Evolutionary conservation across 331 rosid species (phyloP).

Genomic region (Pyracantha coccinea): DNA sequence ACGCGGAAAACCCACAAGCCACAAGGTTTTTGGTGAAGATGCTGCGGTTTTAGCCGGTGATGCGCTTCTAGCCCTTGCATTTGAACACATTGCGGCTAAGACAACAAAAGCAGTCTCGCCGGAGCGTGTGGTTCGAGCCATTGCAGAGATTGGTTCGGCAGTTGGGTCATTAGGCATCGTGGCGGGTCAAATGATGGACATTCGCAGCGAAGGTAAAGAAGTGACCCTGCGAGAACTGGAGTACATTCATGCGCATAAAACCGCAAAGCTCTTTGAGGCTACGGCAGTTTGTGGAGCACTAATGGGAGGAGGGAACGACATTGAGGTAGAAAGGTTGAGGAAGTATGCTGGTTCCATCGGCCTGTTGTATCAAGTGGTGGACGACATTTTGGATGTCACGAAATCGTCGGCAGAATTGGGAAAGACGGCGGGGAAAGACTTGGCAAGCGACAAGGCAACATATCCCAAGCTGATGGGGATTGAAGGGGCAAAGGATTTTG

Average conservation of each 20-base stretch:
- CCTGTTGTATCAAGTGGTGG: constrained; percentile 29
- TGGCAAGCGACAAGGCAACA: too few species aligned
- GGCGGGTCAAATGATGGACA: constrained; percentile 31
- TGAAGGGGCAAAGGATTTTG: constrained; percentile 14
- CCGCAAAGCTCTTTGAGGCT: constrained; percentile 28
- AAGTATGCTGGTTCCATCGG: constrained; percentile 23
- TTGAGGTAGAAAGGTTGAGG: constrained; percentile 19
- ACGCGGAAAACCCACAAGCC: constrained; percentile 19
- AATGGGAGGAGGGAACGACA: constrained; percentile 24
- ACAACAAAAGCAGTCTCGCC: constrained; percentile 5
- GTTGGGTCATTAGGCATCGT: constrained; percentile 27
- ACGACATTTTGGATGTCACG: constrained; percentile 6
- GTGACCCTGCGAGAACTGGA: constrained; percentile 19
- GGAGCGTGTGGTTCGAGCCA: constrained; percentile 8
- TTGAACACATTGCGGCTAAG: constrained; percentile 21
- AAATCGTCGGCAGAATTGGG: too few species aligned
- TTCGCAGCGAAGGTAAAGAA: constrained; percentile 13
- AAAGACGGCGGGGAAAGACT: too few species aligned
- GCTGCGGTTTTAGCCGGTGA: constrained; percentile 19
- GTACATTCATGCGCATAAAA: constrained; percentile 27
- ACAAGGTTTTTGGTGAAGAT: constrained; percentile 33
- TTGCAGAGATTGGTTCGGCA: constrained; percentile 26
- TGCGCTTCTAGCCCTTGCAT: constrained; percentile 29
- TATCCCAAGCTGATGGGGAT: too few species aligned
- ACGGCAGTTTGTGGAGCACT: constrained; percentile 27